phyloP scores from a whole-genome alignment of 495 filamentous ascomycete species.

The Margaritispora aquatica region DNA sequence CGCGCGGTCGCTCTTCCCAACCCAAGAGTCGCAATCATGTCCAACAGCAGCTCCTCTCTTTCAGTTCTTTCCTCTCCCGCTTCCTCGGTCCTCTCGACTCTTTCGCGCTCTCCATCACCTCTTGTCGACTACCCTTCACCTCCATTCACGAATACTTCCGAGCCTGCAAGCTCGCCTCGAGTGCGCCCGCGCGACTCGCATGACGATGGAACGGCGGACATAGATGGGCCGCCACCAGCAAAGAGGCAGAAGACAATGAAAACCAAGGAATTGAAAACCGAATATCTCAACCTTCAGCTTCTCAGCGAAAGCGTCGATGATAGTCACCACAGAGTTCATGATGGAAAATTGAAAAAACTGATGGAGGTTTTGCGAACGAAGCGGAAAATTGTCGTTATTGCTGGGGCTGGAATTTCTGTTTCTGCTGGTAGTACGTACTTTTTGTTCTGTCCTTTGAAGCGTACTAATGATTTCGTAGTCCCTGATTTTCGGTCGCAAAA shows the following conservation, averaged over 20 bases:
- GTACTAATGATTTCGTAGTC: conserved; percentile 44
- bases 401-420: conserved; percentile 93
- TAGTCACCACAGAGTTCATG: conserved; percentile 31
- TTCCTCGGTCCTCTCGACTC: conserved; percentile 27
- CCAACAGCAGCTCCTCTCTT: conserved; percentile 10
- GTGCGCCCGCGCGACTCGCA: conserved; percentile 23
- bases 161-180: conserved; percentile 33
- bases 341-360: conserved; percentile 56
- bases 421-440: conserved; percentile 81
- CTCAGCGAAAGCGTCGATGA: conserved; percentile 36
- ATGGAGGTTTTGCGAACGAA: conserved; percentile 75
- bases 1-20: conserved; percentile 11
- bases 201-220: conserved; percentile 31
- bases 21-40: conserved; percentile 10
- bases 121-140: conserved; percentile 37
- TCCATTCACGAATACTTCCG: conserved; percentile 31
- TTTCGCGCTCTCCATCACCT: conserved; percentile 25
- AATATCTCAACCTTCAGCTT: conserved; percentile 63
- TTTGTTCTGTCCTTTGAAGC: not conserved
- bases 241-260: conserved; percentile 68
- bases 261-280: conserved; percentile 62
- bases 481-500: conserved; percentile 92
- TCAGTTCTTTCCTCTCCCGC: conserved; percentile 23
- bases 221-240: conserved; percentile 52
- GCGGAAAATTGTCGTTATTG: conserved; percentile 93